Percentiles rank a stretch among this genome's conserved stretches.
These are phyloP conservation scores for Steccherinum ochraceum DNA, from an alignment of 768 basidiomycete species.

Conservation along the genomic window DNA sequence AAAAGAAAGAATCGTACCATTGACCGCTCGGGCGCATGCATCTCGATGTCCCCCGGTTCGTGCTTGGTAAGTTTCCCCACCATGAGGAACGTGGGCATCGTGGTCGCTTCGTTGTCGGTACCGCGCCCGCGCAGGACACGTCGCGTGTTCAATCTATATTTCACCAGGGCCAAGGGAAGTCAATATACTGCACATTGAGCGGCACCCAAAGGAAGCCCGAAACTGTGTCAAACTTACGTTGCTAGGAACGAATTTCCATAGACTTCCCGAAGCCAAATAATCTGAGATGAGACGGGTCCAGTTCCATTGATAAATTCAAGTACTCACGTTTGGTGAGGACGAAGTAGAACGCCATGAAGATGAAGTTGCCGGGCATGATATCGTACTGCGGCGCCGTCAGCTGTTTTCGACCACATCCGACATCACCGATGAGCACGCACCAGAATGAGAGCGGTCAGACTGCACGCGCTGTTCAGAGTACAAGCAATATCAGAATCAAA, in stretches of 20 bases:
- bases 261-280: conserved; percentile 27
- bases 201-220: neutral
- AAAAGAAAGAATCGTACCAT: conserved; percentile 1
- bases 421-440: conserved; percentile 29
- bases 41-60: conserved; percentile 9
- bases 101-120: conserved; percentile 35
- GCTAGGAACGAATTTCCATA: conserved; percentile 63
- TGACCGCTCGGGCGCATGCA: neutral
- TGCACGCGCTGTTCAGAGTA: conserved; percentile 31
- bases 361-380: conserved; percentile 44
- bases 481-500: conserved; percentile 4
- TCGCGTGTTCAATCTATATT: conserved; percentile 54
- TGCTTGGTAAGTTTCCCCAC: conserved; percentile 20
- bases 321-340: conserved; percentile 57
- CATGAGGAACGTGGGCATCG: conserved; percentile 22
- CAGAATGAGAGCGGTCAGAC: conserved; percentile 46
- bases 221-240: conserved; percentile 40
- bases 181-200: neutral
- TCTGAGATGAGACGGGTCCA: neutral
- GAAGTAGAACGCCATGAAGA: conserved; percentile 59
- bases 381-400: conserved; percentile 41
- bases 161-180: neutral
- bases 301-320: neutral
- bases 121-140: conserved; percentile 46
- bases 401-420: neutral